Evolutionary conservation across 192 early-diverging fungal genomes (phyloP).

Genomic region (Coemansia sp.): DNA sequence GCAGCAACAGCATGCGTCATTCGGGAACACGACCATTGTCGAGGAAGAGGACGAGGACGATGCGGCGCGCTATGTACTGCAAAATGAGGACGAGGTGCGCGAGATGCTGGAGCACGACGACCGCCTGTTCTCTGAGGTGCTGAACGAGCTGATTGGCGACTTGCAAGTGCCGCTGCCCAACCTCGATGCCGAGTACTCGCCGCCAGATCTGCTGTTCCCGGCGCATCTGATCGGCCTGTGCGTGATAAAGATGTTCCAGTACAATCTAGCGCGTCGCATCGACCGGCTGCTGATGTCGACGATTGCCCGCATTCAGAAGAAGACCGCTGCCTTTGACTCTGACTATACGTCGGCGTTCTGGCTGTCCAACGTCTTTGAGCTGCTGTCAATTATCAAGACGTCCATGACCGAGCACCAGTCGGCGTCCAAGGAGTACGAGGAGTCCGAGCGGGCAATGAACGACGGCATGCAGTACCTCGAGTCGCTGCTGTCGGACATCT

Average conservation of each 20-base stretch:
- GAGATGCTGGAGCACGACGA: slow-evolving; percentile 63
- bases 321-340: slow-evolving; percentile 58
- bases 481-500: slow-evolving; percentile 88
- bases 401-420: slow-evolving; percentile 70
- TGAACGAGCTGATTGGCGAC: slow-evolving; percentile 84
- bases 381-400: slow-evolving; percentile 85
- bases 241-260: slow-evolving; percentile 83
- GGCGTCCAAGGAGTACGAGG: slow-evolving; percentile 59
- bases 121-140: slow-evolving; percentile 72
- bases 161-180: slow-evolving; percentile 87
- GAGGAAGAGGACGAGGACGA: slow-evolving; percentile 20
- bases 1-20: background rate
- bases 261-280: slow-evolving; percentile 78
- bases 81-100: slow-evolving; percentile 43
- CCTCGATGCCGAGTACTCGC: slow-evolving; percentile 68
- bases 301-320: slow-evolving; percentile 76
- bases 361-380: slow-evolving; percentile 95
- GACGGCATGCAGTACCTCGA: slow-evolving; percentile 89
- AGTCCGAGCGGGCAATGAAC: slow-evolving; percentile 74
- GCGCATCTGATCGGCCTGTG: slow-evolving; percentile 86
- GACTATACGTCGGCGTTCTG: slow-evolving; percentile 82
- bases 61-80: slow-evolving; percentile 12
- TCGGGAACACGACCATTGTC: slow-evolving; percentile 4
- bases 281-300: slow-evolving; percentile 82
- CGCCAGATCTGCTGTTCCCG: slow-evolving; percentile 82